Conservation (phyloP, 495 filamentous ascomycete species). For the Podospora bellae-mahoneyi region DNA sequence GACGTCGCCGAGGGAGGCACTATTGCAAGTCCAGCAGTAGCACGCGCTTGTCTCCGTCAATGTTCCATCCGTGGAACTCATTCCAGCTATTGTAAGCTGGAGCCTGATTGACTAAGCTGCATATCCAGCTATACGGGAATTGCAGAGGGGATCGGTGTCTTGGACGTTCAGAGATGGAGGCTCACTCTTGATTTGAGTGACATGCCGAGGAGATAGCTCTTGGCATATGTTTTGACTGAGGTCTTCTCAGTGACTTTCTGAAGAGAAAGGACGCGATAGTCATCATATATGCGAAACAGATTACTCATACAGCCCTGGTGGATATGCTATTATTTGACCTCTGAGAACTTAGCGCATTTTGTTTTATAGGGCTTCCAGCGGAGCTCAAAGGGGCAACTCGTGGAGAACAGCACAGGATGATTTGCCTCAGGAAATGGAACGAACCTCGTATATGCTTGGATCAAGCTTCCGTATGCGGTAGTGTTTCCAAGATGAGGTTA, state of each 20-base stretch:
- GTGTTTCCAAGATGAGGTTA: slow-evolving; percentile 17
- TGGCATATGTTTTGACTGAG: background rate
- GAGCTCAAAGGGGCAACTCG: slow-evolving; percentile 9
- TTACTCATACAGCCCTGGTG: slow-evolving; percentile 4
- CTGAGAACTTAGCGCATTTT: background rate
- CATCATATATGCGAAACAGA: slow-evolving; percentile 1
- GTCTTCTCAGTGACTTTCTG: background rate
- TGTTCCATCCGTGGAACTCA: background rate
- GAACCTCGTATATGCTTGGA: background rate
- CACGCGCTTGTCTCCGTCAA: background rate
- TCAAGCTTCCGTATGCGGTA: slow-evolving; percentile 12
- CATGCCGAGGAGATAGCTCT: background rate
- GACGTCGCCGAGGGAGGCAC: background rate
- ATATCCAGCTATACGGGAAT: background rate
- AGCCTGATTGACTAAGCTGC: slow-evolving; percentile 2
- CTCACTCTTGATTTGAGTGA: background rate
- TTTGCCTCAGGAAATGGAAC: slow-evolving; percentile 6
- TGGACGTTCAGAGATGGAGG: background rate
- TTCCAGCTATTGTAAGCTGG: background rate
- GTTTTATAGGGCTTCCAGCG: background rate
- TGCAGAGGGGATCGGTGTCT: background rate
- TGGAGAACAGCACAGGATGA: background rate
- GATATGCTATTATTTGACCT: background rate
- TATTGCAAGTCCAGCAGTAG: background rate
- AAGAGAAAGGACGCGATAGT: background rate